These are phyloP conservation scores for Halenospora varia DNA, from an alignment of 495 filamentous ascomycete species.

Conservation along the genomic window DNA sequence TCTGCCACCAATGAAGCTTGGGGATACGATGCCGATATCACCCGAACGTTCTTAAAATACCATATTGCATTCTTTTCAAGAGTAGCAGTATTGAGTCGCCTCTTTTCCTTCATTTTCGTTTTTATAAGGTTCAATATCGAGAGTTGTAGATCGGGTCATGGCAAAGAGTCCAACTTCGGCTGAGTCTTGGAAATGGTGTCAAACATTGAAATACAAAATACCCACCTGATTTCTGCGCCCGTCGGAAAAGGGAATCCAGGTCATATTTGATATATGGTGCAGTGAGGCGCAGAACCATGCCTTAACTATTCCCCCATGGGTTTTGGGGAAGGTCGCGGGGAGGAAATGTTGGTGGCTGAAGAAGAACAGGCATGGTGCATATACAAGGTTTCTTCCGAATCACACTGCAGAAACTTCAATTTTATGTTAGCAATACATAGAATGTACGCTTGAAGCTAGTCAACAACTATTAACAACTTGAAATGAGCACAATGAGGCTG, in stretches of 20 bases:
- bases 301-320: background rate
- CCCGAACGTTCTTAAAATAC: background rate
- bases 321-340: background rate
- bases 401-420: no score
- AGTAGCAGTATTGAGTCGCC: background rate
- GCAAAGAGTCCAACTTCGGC: background rate
- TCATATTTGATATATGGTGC: background rate
- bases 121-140: background rate
- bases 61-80: background rate
- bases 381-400: no score
- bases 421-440: no score
- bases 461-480: no score
- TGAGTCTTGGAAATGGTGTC: background rate
- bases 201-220: background rate
- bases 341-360: background rate
- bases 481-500: no score
- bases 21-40: background rate
- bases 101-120: background rate
- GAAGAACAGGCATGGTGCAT: background rate
- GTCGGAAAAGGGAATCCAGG: background rate
- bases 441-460: no score
- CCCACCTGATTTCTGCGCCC: background rate
- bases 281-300: background rate
- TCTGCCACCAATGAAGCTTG: conserved; percentile 7
- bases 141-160: background rate